A percentile compares a stretch with the other conserved stretches of the same genome.
Conservation (phyloP, 73 alveolate species). For the Paramecium caudatum region DNA sequence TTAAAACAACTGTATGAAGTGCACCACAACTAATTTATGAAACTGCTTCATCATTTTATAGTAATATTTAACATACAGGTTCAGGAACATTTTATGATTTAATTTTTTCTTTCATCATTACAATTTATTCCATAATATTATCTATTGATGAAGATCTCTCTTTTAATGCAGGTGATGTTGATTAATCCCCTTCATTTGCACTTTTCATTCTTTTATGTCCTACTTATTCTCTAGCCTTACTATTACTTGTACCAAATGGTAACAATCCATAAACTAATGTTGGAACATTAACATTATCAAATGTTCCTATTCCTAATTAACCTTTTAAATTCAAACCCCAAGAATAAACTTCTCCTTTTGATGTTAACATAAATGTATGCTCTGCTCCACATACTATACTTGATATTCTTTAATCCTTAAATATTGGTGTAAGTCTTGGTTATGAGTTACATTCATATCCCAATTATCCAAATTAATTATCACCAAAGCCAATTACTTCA, state of each 20-base stretch:
- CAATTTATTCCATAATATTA: slow-evolving; percentile 74
- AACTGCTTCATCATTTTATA: slow-evolving; percentile 74
- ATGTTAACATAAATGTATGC: slow-evolving; percentile 72
- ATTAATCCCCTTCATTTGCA: slow-evolving; percentile 71
- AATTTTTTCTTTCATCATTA: slow-evolving; percentile 53
- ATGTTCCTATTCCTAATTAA: slow-evolving; percentile 71
- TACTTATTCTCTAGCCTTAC: slow-evolving; percentile 65
- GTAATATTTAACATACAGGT: slow-evolving; percentile 31
- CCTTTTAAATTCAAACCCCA: slow-evolving; percentile 79
- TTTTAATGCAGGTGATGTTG: slow-evolving; percentile 70
- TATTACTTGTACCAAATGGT: slow-evolving; percentile 73
- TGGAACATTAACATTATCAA: slow-evolving; percentile 62
- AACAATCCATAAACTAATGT: slow-evolving; percentile 63
- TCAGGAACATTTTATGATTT: slow-evolving; percentile 50
- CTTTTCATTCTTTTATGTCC: slow-evolving; percentile 74
- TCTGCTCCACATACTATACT: slow-evolving; percentile 74
- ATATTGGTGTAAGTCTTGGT: slow-evolving; percentile 16
- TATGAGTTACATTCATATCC: slow-evolving; percentile 69
- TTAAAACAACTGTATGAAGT: slow-evolving; percentile 66
- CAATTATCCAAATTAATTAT: slow-evolving; percentile 71
- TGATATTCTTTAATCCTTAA: slow-evolving; percentile 72
- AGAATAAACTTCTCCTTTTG: slow-evolving; percentile 72
- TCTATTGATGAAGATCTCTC: slow-evolving; percentile 76
- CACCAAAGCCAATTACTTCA: slow-evolving; percentile 74
- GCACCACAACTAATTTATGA: slow-evolving; percentile 72